A percentile compares a stretch with the other conserved stretches of the same genome.
phyloP scores from a whole-genome alignment of 1,284 basidiomycete genomes.

The Naganishia sp. region DNA sequence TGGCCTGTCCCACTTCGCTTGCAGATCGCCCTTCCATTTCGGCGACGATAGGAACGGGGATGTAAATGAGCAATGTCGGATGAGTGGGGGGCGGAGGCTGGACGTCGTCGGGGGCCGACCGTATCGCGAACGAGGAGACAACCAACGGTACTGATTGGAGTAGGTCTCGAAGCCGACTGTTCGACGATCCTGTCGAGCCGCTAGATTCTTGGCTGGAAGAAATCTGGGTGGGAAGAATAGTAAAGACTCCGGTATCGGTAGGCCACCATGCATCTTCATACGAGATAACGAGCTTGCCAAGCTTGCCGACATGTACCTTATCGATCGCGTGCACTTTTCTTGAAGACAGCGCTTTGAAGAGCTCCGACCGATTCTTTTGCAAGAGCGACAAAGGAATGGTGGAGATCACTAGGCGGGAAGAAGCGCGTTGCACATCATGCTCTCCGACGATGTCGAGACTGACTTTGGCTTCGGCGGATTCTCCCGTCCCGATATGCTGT shows the following conservation, averaged over 20 bases:
- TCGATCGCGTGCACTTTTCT: conserved; percentile 43
- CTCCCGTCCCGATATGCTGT: conserved; percentile 33
- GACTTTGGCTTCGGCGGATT: background rate
- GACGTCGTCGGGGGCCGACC: conserved; percentile 39
- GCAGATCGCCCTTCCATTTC: conserved; percentile 37
- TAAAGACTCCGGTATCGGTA: conserved; percentile 51
- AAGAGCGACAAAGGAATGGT: conserved; percentile 57
- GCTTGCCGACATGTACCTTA: conserved; percentile 53
- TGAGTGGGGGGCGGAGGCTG: conserved; percentile 30
- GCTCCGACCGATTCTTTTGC: conserved; percentile 39
- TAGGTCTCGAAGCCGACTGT: conserved; percentile 40
- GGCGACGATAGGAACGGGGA: conserved; percentile 51
- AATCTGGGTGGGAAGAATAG: conserved; percentile 48
- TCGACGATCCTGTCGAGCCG: background rate
- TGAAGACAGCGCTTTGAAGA: conserved; percentile 51
- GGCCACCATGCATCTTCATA: conserved; percentile 58
- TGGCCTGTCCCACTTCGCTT: conserved; percentile 45
- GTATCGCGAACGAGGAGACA: conserved; percentile 48
- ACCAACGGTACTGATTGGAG: conserved; percentile 50
- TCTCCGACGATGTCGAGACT: conserved; percentile 3
- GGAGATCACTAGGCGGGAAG: conserved; percentile 47
- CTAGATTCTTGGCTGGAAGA: conserved; percentile 7
- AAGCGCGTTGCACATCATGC: conserved; percentile 36
- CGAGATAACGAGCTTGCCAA: conserved; percentile 56
- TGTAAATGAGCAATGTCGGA: conserved; percentile 54